Conservation (phyloP, 176 grass and related monocot genomes). For the Rhynchospora pubera region DNA sequence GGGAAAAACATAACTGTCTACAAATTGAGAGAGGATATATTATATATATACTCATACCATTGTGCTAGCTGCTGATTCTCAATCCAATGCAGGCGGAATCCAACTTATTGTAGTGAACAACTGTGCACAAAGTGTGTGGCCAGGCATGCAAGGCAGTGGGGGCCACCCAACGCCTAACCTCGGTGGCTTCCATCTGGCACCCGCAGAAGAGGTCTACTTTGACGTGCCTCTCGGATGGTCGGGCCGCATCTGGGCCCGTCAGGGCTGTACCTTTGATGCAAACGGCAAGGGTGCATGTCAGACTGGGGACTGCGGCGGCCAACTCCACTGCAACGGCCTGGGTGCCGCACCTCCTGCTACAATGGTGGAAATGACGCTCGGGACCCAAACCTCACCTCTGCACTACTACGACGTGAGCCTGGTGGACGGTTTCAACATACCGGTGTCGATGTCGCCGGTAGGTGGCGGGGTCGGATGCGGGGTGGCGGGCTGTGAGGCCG, state of each 20-base stretch:
- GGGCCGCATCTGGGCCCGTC: conserved; percentile 63
- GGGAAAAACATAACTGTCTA: no score
- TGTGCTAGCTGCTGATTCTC: no score
- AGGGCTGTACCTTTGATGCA: conserved; percentile 64
- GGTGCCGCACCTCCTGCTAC: conserved; percentile 40
- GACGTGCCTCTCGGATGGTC: conserved; percentile 68
- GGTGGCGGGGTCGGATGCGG: conserved; percentile 74
- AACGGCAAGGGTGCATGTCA: conserved; percentile 31
- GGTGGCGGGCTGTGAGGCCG: conserved; percentile 46
- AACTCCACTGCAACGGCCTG: conserved; percentile 25
- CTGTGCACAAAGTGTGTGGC: conserved; percentile 78
- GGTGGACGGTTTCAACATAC: conserved; percentile 82
- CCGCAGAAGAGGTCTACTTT: conserved; percentile 52
- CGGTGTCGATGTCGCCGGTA: conserved; percentile 58
- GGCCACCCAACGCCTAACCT: conserved; percentile 55
- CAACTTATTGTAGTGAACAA: conserved; percentile 96
- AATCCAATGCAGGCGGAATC: conserved; percentile 22
- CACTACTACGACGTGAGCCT: conserved; percentile 80
- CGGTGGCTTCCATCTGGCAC: conserved; percentile 62
- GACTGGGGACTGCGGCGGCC: conserved; percentile 26
- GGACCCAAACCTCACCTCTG: conserved; percentile 35
- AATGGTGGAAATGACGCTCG: conserved; percentile 81
- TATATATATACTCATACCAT: not conserved
- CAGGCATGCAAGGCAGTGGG: conserved; percentile 51
- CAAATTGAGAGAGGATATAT: not conserved